Evolutionary conservation across 345 rosid species (phyloP), one percentile per base, ranked within the genome.

Genomic region (Syzygium grande): DNA sequence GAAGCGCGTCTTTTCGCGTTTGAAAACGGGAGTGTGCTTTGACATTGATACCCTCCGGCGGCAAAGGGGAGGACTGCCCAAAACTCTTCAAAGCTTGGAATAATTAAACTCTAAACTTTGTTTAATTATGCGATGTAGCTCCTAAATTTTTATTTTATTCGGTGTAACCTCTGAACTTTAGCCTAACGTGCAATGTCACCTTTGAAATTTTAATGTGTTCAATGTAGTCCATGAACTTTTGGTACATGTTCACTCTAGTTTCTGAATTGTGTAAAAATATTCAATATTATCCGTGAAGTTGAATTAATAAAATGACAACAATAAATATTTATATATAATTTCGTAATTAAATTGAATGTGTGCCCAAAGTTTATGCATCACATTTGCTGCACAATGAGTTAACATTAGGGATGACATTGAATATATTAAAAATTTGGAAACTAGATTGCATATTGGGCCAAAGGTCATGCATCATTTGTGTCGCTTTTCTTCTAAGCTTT

Each of bases 151-250:
- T 55, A 55, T 19, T 27, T 61, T 61, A 5, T 13, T n/a, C 0
- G 14, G 14, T n/a, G 1, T n/a, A 4, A 14, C 5, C 14, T 6
- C 6, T 61, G 1, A 13, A n/a, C 2, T 61, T 61, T n/a, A 61
- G 11, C 4, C 0, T 0, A 61, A 61, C 27, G 1, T 27, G 13
- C 1, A n/a, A n/a, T 61, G 1, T n/a, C 0, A 0, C n/a, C 1
- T 9, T 2, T 61, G 1, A 6, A 61, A 2, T 61, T n/a, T 61
- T n/a, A 61, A 14, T n/a, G 13, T 27, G 30, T 43, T 43, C 46
- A 43, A 6, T 43, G 46, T 43, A 1, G 0, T 43, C 46, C 7
- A 5, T 6, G 7, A 4, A 27, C 0, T 12, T 59, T 27, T 27
- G 6, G 30, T 59, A 5, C 12, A 59, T 59, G 5, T 25, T 11